Evolutionary conservation across 2,329 filamentous ascomycete genomes (phyloP).

Genomic region (Lasiodiplodia citricola): DNA sequence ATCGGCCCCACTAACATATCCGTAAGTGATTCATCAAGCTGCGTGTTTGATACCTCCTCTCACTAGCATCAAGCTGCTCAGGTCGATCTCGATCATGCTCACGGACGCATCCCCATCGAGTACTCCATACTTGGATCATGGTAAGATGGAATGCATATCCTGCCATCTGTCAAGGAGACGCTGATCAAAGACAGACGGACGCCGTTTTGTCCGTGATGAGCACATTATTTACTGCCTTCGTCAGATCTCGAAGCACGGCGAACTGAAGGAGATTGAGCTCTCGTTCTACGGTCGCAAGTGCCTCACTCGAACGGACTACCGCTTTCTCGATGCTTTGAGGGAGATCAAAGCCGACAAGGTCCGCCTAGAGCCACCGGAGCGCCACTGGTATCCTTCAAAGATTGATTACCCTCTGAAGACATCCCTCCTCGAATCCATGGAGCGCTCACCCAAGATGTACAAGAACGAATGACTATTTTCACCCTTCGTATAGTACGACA

Average conservation of each 20-base stretch:
- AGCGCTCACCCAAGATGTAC: slow-evolving; percentile 45
- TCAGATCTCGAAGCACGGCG: slow-evolving; percentile 47
- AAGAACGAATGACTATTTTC: slow-evolving; percentile 5
- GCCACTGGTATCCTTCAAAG: slow-evolving; percentile 39
- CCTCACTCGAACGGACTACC: slow-evolving; percentile 43
- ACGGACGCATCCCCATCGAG: slow-evolving; percentile 52
- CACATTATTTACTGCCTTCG: slow-evolving; percentile 53
- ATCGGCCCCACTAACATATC: slow-evolving; percentile 55
- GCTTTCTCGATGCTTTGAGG: slow-evolving; percentile 52
- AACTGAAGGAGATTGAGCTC: slow-evolving; percentile 50
- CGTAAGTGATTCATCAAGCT: neutral
- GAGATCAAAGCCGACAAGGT: slow-evolving; percentile 52
- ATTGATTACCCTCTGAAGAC: slow-evolving; percentile 39
- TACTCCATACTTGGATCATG: slow-evolving; percentile 43
- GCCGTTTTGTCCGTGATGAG: slow-evolving; percentile 56
- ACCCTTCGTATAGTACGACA: neutral
- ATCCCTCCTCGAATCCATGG: slow-evolving; percentile 43
- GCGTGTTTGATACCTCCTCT: neutral
- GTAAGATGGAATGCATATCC: neutral
- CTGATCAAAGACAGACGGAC: slow-evolving; percentile 42
- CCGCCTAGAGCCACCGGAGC: slow-evolving; percentile 31
- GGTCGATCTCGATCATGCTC: slow-evolving; percentile 51
- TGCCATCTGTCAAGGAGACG: neutral
- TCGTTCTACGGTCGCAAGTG: slow-evolving; percentile 49
- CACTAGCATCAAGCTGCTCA: slow-evolving; percentile 42